Conservation (phyloP, 352 stramenopile genomes). For the Globisporangium cystogenes region DNA sequence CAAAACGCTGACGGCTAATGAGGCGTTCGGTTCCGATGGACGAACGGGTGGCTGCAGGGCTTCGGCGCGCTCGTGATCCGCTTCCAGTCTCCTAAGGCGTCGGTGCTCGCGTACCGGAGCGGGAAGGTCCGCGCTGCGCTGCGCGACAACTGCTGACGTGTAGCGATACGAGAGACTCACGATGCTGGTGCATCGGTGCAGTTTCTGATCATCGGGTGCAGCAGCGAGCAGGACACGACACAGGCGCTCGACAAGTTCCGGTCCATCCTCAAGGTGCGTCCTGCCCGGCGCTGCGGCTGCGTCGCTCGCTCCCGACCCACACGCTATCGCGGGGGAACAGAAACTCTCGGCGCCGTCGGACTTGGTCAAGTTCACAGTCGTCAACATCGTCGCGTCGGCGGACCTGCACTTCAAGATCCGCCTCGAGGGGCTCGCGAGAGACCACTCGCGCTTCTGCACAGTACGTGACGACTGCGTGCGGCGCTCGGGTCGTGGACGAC, state of each 20-base stretch:
- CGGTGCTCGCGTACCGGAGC: constrained; percentile 54
- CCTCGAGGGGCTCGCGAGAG: constrained; percentile 58
- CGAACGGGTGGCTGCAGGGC: constrained; percentile 18
- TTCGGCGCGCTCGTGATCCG: constrained; percentile 67
- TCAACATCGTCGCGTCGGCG: constrained; percentile 89
- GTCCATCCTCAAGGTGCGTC: constrained; percentile 44
- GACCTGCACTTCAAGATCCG: constrained; percentile 88
- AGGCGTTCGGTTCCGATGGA: neutral
- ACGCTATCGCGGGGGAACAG: too few species aligned
- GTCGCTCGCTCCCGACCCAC: too few species aligned
- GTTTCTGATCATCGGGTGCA: constrained; percentile 61
- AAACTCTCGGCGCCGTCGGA: constrained; percentile 55
- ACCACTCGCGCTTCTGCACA: constrained; percentile 61
- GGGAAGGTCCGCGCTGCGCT: constrained; percentile 35
- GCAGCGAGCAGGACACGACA: constrained; percentile 28
- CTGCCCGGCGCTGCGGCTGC: neutral
- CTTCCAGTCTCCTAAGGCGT: constrained; percentile 49
- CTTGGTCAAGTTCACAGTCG: constrained; percentile 37
- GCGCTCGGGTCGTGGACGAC: too few species aligned
- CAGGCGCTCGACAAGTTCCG: constrained; percentile 49
- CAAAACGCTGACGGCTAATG: neutral
- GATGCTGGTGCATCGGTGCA: too few species aligned
- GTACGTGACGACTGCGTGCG: constrained; percentile 31
- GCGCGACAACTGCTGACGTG: neutral
- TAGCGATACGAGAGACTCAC: too few species aligned